Conservation (phyloP, 73 alveolate genomes). For the Tetrahymena malaccensis region DNA sequence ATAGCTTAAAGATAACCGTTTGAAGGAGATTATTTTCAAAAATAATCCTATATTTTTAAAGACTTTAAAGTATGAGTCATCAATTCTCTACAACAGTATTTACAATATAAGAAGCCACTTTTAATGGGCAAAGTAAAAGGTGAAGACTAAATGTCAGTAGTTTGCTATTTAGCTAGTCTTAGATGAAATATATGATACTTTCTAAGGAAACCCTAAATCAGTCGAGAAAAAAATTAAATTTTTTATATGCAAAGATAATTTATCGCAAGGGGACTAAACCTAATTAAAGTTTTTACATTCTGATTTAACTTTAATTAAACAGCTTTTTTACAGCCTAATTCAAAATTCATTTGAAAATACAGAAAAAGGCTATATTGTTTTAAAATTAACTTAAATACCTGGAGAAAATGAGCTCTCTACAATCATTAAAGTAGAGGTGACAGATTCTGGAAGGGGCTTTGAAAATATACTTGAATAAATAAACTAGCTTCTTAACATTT, state of each 20-base stretch:
- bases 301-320: neutral
- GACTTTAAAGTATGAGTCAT: neutral
- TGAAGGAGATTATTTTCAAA: neutral
- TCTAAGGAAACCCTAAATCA: neutral
- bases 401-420: neutral
- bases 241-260: neutral
- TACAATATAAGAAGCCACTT: neutral
- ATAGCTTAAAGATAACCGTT: neutral
- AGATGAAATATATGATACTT: neutral
- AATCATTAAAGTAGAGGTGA: neutral
- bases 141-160: neutral
- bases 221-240: neutral
- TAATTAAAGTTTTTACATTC: neutral
- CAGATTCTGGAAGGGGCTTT: neutral
- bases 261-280: neutral
- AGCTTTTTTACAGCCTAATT: neutral
- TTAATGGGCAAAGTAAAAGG: neutral
- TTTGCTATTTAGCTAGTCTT: neutral
- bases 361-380: neutral
- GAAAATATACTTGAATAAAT: neutral
- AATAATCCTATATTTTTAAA: neutral
- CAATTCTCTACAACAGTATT: neutral
- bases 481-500: neutral
- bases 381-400: neutral
- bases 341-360: neutral